These are phyloP conservation scores for Termitomyces sp. DNA, from an alignment of 768 basidiomycete species.

Conservation along the genomic window DNA sequence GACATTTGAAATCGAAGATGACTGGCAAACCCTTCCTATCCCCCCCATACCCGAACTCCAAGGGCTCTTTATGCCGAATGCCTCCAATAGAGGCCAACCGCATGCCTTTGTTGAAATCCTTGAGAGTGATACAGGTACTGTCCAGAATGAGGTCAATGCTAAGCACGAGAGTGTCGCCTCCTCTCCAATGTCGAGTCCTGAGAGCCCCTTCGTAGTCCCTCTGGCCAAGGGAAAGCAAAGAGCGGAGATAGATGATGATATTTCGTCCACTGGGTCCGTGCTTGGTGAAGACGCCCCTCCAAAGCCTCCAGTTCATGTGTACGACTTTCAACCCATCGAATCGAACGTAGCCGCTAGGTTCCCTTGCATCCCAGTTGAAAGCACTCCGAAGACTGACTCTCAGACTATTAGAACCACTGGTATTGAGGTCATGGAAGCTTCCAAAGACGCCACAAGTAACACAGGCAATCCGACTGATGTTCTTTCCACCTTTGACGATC, in stretches of 20 bases:
- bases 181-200: constrained; percentile 22
- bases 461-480: constrained; percentile 33
- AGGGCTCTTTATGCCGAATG: constrained; percentile 33
- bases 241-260: constrained; percentile 29
- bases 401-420: constrained; percentile 12
- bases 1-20: constrained; percentile 50
- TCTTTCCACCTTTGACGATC: constrained; percentile 41
- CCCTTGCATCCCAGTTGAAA: constrained; percentile 25
- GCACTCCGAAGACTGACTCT: constrained; percentile 29
- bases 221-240: constrained; percentile 51
- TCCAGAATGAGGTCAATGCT: constrained; percentile 20
- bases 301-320: constrained; percentile 64
- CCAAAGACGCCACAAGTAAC: background rate
- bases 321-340: constrained; percentile 25
- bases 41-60: constrained; percentile 28
- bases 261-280: constrained; percentile 36
- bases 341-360: background rate
- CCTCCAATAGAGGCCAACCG: constrained; percentile 33
- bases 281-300: constrained; percentile 40
- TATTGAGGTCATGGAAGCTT: background rate
- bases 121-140: constrained; percentile 31
- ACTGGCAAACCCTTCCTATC: constrained; percentile 62
- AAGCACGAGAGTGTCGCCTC: constrained; percentile 29
- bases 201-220: constrained; percentile 13
- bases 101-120: constrained; percentile 67